Evolutionary conservation across 805 yeast species (phyloP), one percentile per base, ranked within the genome.

Genomic region (Metschnikowia colocasiae): DNA sequence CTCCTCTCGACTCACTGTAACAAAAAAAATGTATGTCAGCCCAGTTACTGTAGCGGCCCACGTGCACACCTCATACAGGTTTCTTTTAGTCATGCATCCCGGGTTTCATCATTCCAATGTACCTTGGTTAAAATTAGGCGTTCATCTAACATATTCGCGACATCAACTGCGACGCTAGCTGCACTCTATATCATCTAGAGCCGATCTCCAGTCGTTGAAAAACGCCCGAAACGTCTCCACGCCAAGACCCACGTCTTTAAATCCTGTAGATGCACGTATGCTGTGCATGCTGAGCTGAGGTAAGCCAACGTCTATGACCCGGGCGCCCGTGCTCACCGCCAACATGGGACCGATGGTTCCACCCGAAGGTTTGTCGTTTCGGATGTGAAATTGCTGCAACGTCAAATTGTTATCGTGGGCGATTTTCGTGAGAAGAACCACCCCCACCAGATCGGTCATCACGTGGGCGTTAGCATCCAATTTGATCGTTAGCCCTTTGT

Each of bases 261-360:
- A 65, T 0, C 76, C 76, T 47, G 64, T 59, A 19, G 63, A 55
- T 8, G 70, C 67, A 31, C 76, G 55, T 19, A 71, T 68, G 25
- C 70, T 63, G 49, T 72, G 76, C 76, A 72, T 72, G 32, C 71
- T 60, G 18, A 72, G 56, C n/a, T 68, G 71, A 0, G 76, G 69
- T 37, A 72, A 50, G 1, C 76, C 76, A 10, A 71, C 68, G 51
- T 72, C 76, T 12, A 72, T 58, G 9, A 68, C 68, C 31, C 70
- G 53, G 4, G 68, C 65, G 2, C 74, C 74, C 1, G 67, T 64
- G 12, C 57, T 67, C 13, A 56, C 54, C 2, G 73, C 66, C 53
- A 71, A 53, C 42, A 63, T 62, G 1, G 76, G 76, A 1, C 76
- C 76, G 40, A 71, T 72, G 10, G 76, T 72, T 9, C 73, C 66